Conservation (phyloP, 805 yeast genomes). For the Kockiozyma suomiensis region DNA sequence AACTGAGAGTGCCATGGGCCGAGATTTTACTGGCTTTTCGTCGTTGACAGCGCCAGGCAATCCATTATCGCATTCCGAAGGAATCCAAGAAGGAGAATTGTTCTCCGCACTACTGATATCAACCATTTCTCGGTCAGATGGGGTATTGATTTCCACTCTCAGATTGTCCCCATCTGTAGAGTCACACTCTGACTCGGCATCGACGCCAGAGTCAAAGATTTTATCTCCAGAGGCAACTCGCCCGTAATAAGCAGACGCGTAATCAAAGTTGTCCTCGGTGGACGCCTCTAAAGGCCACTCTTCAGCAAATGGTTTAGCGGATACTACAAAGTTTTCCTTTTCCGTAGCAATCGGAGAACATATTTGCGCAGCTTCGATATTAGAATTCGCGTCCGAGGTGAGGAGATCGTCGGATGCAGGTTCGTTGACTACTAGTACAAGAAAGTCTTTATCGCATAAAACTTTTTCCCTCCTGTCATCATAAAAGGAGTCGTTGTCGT, state of each 20-base stretch:
- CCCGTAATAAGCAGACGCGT: conserved; percentile 7
- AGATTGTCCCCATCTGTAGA: not conserved
- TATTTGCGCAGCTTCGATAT: not conserved
- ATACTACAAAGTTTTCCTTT: not conserved
- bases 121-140: not conserved
- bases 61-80: not conserved
- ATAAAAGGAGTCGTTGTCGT: not conserved
- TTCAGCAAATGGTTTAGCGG: too few species aligned
- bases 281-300: not conserved
- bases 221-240: not conserved
- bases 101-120: not conserved
- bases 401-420: not conserved
- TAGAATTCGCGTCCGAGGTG: not conserved
- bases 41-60: not conserved
- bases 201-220: not conserved
- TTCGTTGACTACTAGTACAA: not conserved
- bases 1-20: not conserved
- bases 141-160: not conserved
- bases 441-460: not conserved
- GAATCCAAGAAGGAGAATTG: not conserved
- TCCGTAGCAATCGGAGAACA: not conserved
- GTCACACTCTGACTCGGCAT: conserved; percentile 1
- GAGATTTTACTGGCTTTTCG: not conserved
- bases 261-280: conserved; percentile 10
- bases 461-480: not conserved